Percentiles rank a stretch among this genome's conserved stretches.
Evolutionary conservation across 768 basidiomycete species (phyloP).

Genomic region (Lactarius quietus): DNA sequence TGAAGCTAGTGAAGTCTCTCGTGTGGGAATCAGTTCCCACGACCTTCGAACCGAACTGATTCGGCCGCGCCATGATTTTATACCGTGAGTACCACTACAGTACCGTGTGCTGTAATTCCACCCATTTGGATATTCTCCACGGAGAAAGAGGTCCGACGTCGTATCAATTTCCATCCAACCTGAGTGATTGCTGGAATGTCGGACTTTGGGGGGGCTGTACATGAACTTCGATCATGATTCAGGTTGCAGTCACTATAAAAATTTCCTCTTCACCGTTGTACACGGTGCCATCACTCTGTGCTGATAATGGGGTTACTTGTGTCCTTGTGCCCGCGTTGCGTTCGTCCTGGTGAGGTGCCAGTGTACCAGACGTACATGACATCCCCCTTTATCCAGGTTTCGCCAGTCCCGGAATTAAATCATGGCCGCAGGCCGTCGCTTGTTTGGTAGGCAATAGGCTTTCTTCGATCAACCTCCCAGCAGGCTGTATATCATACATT

Average conservation of each 20-base stretch:
- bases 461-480: background rate
- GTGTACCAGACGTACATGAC: background rate
- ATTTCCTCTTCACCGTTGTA: background rate
- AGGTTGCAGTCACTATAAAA: background rate
- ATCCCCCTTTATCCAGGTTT: background rate
- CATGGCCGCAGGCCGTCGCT: too few relatives aligned
- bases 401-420: background rate
- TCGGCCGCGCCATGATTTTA: too few relatives aligned
- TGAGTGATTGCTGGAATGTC: too few relatives aligned
- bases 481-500: background rate
- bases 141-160: too few relatives aligned
- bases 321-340: background rate
- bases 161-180: too few relatives aligned
- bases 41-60: too few relatives aligned
- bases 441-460: background rate
- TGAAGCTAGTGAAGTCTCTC: too few relatives aligned
- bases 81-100: too few relatives aligned
- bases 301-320: background rate
- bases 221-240: background rate
- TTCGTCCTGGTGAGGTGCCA: background rate
- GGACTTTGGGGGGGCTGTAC: too few relatives aligned
- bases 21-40: too few relatives aligned
- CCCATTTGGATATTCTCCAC: too few relatives aligned
- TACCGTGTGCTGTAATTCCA: too few relatives aligned
- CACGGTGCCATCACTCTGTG: background rate